Percentiles rank a stretch among this genome's conserved stretches.
Conservation (phyloP, 345 rosid genomes). For the Dovyalis caffra region DNA sequence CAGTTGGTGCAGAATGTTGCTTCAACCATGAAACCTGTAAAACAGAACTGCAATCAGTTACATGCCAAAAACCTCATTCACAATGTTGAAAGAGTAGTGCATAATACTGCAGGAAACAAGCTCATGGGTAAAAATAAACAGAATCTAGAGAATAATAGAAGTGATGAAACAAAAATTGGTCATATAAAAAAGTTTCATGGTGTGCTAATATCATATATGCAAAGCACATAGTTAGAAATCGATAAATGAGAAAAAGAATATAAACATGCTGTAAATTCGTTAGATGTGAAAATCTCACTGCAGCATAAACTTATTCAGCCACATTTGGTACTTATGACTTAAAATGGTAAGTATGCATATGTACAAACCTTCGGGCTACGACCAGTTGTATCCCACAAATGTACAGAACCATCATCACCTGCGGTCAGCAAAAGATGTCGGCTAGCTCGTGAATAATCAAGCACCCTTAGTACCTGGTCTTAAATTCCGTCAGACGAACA, state of each 20-base stretch:
- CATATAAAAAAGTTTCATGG: background rate
- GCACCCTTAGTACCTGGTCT: slow-evolving; percentile 97
- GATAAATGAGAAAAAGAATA: slow-evolving; percentile 1
- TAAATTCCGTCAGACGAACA: slow-evolving; percentile 44
- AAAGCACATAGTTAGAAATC: background rate
- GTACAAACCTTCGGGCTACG: slow-evolving; percentile 78
- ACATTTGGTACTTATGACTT: background rate
- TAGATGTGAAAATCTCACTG: background rate
- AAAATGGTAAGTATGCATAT: background rate
- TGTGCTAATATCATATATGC: background rate
- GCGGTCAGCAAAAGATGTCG: slow-evolving; percentile 93
- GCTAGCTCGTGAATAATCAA: slow-evolving; percentile 89
- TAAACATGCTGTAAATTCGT: background rate
- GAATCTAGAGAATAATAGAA: background rate
- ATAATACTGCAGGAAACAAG: background rate
- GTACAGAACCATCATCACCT: slow-evolving; percentile 97
- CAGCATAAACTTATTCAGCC: slow-evolving; percentile 1
- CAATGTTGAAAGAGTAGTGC: background rate
- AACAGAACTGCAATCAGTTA: slow-evolving; percentile 21
- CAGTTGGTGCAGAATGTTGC: slow-evolving; percentile 96
- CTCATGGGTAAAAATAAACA: background rate
- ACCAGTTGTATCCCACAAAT: slow-evolving; percentile 95
- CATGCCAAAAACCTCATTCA: background rate
- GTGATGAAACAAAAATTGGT: background rate
- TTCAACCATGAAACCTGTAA: slow-evolving; percentile 86